Evolutionary conservation across 192 early-diverging fungal genomes (phyloP), one percentile per base, ranked within the genome.

Genomic region (Coemansia sp.): DNA sequence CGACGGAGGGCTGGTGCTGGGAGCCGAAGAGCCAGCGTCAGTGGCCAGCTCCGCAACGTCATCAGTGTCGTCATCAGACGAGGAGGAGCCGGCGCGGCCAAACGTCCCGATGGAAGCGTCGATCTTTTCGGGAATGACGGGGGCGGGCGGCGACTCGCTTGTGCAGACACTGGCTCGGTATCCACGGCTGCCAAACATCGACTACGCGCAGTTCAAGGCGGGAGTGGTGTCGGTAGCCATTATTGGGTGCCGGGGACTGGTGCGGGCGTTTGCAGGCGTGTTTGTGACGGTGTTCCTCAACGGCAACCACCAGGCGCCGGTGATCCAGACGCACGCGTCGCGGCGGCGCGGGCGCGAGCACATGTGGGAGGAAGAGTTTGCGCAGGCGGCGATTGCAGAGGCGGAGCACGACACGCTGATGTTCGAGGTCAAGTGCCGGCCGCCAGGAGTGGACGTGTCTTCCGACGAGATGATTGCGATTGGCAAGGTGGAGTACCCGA

Each of bases 391-490:
- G 9, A 66, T 69, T 20, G 59, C 70, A 11, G 74, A 81, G 40
- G 36, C 59, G 6, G 15, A 48, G 15, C 60, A 64, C 47, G 71
- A 76, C 60, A 37, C 53, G 38, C 46, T 81, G 46, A 57, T 47
- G 32, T 59, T 76, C 47, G 69, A 77, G 11, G 40, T 76, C 42
- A 58, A 57, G 46, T 69, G 74, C 53, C 56, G 50, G 40, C 75
- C 69, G 20, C 70, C 66, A 2, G 70, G 66, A 17, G 71, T 63
- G 16, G 53, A 60, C 17, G 39, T 48, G 26, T 48, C 50, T 52
- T 52, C 55, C 15, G 74, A 71, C 53, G 71, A 77, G 59, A 66
- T 77, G 69, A 69, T 69, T 37, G 73, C 66, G n/a, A 74, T 79
- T 46, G 75, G 69, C n/a, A 53, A 59, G n/a, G 64, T 62, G 12